Conservation (phyloP, 2,329 filamentous ascomycete genomes). For the Cyphellophora europaea region DNA sequence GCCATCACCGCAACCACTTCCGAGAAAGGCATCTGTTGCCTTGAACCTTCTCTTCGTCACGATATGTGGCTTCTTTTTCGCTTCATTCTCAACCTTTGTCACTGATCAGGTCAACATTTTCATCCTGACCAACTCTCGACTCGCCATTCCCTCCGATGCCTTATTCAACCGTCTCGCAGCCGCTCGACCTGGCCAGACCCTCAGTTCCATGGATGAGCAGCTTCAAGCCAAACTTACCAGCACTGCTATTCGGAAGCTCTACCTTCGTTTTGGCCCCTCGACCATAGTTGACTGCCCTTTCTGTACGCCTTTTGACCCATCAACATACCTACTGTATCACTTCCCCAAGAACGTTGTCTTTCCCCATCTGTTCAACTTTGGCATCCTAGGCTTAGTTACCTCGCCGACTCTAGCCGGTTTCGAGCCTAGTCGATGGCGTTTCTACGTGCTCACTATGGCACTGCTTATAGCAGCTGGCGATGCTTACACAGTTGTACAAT, state of each 20-base stretch:
- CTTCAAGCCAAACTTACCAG: slow-evolving; percentile 58
- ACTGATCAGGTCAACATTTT: slow-evolving; percentile 64
- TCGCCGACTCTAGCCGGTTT: slow-evolving; percentile 46
- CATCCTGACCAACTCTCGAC: slow-evolving; percentile 62
- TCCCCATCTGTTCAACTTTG: slow-evolving; percentile 73
- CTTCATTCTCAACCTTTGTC: slow-evolving; percentile 61
- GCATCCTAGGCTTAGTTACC: slow-evolving; percentile 63
- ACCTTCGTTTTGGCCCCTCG: slow-evolving; percentile 71
- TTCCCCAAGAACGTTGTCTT: slow-evolving; percentile 58
- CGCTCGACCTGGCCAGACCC: slow-evolving; percentile 20
- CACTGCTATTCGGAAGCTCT: slow-evolving; percentile 49
- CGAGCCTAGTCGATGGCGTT: slow-evolving; percentile 26
- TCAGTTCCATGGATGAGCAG: slow-evolving; percentile 48
- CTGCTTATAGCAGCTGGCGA: slow-evolving; percentile 54
- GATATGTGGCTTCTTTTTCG: slow-evolving; percentile 44
- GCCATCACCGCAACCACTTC: slow-evolving; percentile 28
- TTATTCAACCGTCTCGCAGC: slow-evolving; percentile 65
- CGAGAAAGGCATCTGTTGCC: slow-evolving; percentile 25
- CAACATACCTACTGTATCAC: slow-evolving; percentile 70
- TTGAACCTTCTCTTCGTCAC: slow-evolving; percentile 45
- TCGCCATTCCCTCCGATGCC: slow-evolving; percentile 76
- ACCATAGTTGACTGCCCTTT: slow-evolving; percentile 70
- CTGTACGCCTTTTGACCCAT: slow-evolving; percentile 61
- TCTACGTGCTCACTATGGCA: slow-evolving; percentile 57
- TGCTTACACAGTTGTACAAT: slow-evolving; percentile 54